A percentile compares a stretch with the other conserved stretches of the same genome.
Conservation (phyloP, 192 early-diverging fungal species). For the Backusella sp. region DNA sequence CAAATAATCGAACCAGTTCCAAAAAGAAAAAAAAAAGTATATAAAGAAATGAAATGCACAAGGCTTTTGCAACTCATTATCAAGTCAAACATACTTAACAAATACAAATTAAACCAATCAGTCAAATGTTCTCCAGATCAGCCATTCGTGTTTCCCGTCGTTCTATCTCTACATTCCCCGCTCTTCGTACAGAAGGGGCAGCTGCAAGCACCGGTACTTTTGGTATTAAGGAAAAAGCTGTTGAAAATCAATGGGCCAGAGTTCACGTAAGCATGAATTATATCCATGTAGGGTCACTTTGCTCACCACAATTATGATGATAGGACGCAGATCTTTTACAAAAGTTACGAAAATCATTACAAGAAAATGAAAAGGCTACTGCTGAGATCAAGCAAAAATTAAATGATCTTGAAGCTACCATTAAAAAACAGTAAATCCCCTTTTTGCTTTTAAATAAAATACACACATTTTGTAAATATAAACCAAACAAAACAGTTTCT, state of each 20-base stretch:
- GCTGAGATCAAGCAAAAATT: not conserved
- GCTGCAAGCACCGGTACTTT: conserved; percentile 10
- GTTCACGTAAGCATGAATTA: not conserved
- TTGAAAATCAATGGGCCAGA: conserved; percentile 38
- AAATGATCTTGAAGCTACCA: not conserved
- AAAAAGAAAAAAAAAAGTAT: too few species aligned
- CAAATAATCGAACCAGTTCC: too few species aligned
- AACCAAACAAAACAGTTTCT: not conserved
- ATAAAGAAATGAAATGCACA: too few species aligned
- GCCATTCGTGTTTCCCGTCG: not conserved
- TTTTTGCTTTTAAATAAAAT: not conserved
- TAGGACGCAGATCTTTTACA: not conserved
- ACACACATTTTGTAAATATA: not conserved
- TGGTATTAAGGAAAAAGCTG: conserved; percentile 37
- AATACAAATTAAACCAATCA: too few species aligned
- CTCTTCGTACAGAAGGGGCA: not conserved
- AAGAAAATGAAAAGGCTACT: not conserved
- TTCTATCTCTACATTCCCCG: not conserved
- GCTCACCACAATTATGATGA: too few species aligned
- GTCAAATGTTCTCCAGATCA: too few species aligned
- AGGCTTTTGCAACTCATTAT: too few species aligned
- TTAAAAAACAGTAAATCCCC: not conserved
- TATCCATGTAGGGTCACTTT: too few species aligned
- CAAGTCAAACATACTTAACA: too few species aligned
- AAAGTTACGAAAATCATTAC: not conserved